Conservation (phyloP, 768 basidiomycete genomes). For the Tulasnella sp. region DNA sequence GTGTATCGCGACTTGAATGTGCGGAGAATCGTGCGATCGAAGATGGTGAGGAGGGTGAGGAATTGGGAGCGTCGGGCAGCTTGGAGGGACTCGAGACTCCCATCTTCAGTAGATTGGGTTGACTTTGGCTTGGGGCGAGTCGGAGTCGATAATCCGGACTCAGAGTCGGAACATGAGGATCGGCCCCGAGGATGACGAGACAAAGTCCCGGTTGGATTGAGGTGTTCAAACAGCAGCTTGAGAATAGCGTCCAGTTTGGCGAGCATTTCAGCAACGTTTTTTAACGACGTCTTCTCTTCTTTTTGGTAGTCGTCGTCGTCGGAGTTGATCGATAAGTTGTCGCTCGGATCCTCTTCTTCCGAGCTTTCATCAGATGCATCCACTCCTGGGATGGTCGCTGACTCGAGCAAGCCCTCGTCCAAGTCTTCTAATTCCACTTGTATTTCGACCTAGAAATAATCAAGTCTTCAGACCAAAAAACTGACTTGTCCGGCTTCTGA, state of each 20-base stretch:
- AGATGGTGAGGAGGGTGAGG: slow-evolving; percentile 79
- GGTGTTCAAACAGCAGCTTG: slow-evolving; percentile 74
- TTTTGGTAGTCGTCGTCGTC: slow-evolving; percentile 16
- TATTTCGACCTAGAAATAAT: slow-evolving; percentile 65
- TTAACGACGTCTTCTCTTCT: slow-evolving; percentile 30
- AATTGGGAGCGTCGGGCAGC: slow-evolving; percentile 53
- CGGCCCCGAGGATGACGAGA: background rate
- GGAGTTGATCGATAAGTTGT: slow-evolving; percentile 50
- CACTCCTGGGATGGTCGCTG: slow-evolving; percentile 26
- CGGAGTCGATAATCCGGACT: slow-evolving; percentile 16
- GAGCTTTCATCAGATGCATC: slow-evolving; percentile 35
- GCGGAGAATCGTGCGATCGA: slow-evolving; percentile 84
- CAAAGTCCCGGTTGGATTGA: slow-evolving; percentile 33
- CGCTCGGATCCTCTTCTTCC: slow-evolving; percentile 39
- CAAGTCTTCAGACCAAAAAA: background rate
- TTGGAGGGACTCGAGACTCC: slow-evolving; percentile 26
- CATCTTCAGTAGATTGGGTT: slow-evolving; percentile 16
- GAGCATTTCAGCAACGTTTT: slow-evolving; percentile 68
- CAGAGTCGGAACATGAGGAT: background rate
- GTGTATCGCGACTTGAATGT: slow-evolving; percentile 97
- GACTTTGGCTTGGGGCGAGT: slow-evolving; percentile 20
- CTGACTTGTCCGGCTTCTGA: background rate
- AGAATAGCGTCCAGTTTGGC: slow-evolving; percentile 85
- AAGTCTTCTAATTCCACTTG: slow-evolving; percentile 91
- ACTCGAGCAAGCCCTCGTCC: slow-evolving; percentile 37